These are phyloP conservation scores for Fusarium luffae DNA, from an alignment of 2,329 filamentous ascomycete genomes.

Conservation along the genomic window DNA sequence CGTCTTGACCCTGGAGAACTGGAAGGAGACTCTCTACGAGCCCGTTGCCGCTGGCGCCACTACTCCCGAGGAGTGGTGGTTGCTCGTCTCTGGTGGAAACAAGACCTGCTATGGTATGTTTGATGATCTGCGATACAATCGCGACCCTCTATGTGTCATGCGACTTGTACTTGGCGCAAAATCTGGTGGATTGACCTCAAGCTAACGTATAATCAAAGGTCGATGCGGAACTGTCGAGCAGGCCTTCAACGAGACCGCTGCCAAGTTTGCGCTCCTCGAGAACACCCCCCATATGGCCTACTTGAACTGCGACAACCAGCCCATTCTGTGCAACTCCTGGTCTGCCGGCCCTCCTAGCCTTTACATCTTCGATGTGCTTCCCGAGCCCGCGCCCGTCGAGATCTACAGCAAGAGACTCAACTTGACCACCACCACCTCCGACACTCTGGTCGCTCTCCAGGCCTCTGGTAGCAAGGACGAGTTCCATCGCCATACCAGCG, in stretches of 20 bases:
- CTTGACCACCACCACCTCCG: constrained; percentile 72
- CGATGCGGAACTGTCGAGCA: constrained; percentile 72
- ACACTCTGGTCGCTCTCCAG: constrained; percentile 71
- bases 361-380: constrained; percentile 75
- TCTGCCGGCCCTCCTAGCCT: constrained; percentile 71
- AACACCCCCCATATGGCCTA: constrained; percentile 74
- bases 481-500: constrained; percentile 59
- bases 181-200: not conserved
- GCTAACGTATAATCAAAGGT: constrained; percentile 57
- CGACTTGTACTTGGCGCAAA: not conserved
- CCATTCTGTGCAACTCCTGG: constrained; percentile 80
- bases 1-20: constrained; percentile 73
- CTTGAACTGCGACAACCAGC: constrained; percentile 79
- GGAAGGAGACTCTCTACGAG: constrained; percentile 74
- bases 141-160: not conserved
- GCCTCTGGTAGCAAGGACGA: constrained; percentile 62
- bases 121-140: not conserved
- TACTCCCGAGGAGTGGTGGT: constrained; percentile 79
- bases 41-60: constrained; percentile 69
- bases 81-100: constrained; percentile 80
- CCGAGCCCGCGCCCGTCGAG: constrained; percentile 71
- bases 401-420: constrained; percentile 75
- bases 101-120: constrained; percentile 76
- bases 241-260: constrained; percentile 74
- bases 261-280: constrained; percentile 70